A percentile compares a stretch with the other conserved stretches of the same genome.
phyloP scores from a whole-genome alignment of 1,284 basidiomycete genomes.

The Takashimella koratensis region DNA sequence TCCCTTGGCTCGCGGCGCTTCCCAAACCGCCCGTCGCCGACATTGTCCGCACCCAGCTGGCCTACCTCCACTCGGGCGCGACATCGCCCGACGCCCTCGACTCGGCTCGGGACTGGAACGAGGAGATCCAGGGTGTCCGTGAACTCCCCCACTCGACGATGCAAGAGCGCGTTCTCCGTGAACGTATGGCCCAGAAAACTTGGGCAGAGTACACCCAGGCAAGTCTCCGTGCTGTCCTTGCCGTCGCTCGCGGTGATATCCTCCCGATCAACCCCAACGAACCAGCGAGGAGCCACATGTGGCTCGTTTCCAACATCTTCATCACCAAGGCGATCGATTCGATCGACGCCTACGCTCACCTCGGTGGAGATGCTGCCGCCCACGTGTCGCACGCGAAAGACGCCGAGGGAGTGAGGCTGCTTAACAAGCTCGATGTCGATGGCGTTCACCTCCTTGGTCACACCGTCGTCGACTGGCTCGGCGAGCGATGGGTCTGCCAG shows the following conservation, averaged over 20 bases:
- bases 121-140: conserved; percentile 56
- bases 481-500: conserved; percentile 59
- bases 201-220: conserved; percentile 56
- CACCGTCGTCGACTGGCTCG: conserved; percentile 57
- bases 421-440: conserved; percentile 62
- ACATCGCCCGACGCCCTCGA: conserved; percentile 54
- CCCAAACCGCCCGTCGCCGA: conserved; percentile 50
- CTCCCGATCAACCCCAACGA: conserved; percentile 58
- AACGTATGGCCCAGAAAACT: conserved; percentile 55
- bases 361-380: conserved; percentile 58
- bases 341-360: conserved; percentile 54
- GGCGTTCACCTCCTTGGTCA: conserved; percentile 74
- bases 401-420: conserved; percentile 53
- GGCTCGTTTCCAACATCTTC: conserved; percentile 57
- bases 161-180: conserved; percentile 55
- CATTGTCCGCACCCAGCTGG: conserved; percentile 55
- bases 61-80: conserved; percentile 56
- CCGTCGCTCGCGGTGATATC: conserved; percentile 54
- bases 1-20: conserved; percentile 53
- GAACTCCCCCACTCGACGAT: conserved; percentile 54
- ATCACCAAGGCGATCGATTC: conserved; percentile 57
- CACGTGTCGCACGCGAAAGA: conserved; percentile 58
- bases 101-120: conserved; percentile 58
- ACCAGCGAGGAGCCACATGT: conserved; percentile 55
- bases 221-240: conserved; percentile 53